Percentiles rank a stretch among this genome's conserved stretches.
Evolutionary conservation across 2,329 filamentous ascomycete genomes (phyloP).

Genomic region (Xylariaceae sp.): DNA sequence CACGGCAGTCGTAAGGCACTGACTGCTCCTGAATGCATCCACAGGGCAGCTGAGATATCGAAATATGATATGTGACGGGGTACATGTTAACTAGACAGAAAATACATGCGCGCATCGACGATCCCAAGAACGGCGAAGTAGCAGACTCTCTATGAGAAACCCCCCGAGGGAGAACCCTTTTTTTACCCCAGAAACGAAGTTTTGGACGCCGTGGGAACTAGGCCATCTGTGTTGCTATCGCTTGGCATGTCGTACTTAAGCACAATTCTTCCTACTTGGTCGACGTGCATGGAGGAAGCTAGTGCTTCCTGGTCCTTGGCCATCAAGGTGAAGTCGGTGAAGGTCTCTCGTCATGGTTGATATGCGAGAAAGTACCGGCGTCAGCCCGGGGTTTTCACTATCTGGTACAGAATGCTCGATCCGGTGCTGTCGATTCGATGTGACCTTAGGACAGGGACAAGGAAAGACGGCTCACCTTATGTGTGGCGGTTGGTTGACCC

Average conservation of each 20-base stretch:
- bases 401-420: conserved; percentile 8
- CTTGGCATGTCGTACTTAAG: conserved; percentile 27
- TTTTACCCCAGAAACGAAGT: conserved; percentile 15
- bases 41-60: conserved; percentile 25
- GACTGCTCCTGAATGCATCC: conserved; percentile 5
- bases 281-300: conserved; percentile 28
- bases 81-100: conserved; percentile 20
- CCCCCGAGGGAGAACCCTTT: conserved; percentile 5
- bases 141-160: conserved; percentile 22
- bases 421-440: conserved; percentile 13
- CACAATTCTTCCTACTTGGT: conserved; percentile 28
- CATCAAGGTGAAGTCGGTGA: conserved; percentile 28
- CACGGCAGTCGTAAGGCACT: not conserved
- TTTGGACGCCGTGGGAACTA: conserved; percentile 17
- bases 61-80: conserved; percentile 29
- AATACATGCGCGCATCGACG: conserved; percentile 26
- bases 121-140: conserved; percentile 25
- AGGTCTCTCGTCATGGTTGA: conserved; percentile 12
- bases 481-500: conserved; percentile 16
- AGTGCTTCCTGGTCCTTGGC: conserved; percentile 14
- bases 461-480: conserved; percentile 13
- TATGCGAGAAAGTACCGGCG: conserved; percentile 16
- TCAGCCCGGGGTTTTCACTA: conserved; percentile 17
- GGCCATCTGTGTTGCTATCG: conserved; percentile 24
- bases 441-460: conserved; percentile 4